Evolutionary conservation across 495 filamentous ascomycete species (phyloP).

Genomic region (Peziza echinospora): DNA sequence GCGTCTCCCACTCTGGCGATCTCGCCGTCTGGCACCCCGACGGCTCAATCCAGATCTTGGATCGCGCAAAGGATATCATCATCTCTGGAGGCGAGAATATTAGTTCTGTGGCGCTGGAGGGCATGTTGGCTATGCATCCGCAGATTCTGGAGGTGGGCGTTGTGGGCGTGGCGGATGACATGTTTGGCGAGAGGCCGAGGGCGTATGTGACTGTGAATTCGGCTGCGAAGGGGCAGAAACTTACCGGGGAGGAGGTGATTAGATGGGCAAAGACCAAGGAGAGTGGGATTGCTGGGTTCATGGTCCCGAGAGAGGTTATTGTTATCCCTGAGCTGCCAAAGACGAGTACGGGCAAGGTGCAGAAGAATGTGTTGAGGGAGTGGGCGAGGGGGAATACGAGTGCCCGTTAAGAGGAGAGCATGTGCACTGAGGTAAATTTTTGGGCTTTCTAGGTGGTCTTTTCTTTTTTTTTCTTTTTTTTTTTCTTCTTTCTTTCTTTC

Average conservation of each 20-base stretch:
- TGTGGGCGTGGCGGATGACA: conserved; percentile 67
- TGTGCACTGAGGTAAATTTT: too few species aligned
- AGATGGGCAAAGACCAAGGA: conserved; percentile 53
- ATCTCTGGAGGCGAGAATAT: conserved; percentile 98
- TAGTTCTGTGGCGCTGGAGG: conserved; percentile 75
- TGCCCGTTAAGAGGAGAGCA: too few species aligned
- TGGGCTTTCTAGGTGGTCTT: too few species aligned
- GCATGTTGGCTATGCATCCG: conserved; percentile 76
- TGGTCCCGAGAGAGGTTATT: conserved; percentile 88
- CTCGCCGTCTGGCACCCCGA: conserved; percentile 82
- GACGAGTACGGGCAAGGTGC: conserved; percentile 87
- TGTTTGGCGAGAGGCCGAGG: conserved; percentile 91
- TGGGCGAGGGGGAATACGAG: too few species aligned
- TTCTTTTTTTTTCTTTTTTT: too few species aligned
- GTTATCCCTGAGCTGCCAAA: conserved; percentile 76
- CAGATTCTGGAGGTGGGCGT: conserved; percentile 78
- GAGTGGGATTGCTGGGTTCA: conserved; percentile 70
- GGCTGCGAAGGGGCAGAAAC: conserved; percentile 25
- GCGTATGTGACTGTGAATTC: conserved; percentile 70
- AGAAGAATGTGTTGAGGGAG: conserved; percentile 80
- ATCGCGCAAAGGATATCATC: conserved; percentile 92
- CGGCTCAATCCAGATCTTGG: conserved; percentile 74
- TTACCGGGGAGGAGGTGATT: conserved; percentile 54
- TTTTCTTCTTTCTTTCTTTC: too few species aligned
- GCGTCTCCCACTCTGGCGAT: conserved; percentile 73